Percentiles rank a stretch among this genome's conserved stretches.
These are phyloP conservation scores for Trifolium fragiferum DNA, from an alignment of 306 rosid species.

Conservation along the genomic window DNA sequence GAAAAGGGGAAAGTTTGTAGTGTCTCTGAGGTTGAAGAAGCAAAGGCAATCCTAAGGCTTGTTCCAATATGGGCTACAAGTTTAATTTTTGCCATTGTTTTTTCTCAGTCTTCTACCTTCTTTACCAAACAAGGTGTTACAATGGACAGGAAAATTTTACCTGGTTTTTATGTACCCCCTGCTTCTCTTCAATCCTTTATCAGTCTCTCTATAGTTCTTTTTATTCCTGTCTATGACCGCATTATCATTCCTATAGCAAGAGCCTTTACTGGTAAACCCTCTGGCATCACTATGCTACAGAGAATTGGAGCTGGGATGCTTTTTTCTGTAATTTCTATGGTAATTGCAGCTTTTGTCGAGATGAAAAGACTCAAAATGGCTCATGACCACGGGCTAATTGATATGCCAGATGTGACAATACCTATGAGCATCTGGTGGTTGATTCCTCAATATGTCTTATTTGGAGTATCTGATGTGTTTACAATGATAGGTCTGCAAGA, in stretches of 20 bases:
- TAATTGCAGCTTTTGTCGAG: conserved; percentile 66
- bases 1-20: conserved; percentile 43
- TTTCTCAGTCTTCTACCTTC: conserved; percentile 49
- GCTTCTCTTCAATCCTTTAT: conserved; percentile 68
- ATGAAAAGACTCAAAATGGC: conserved; percentile 62
- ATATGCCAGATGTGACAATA: conserved; percentile 56
- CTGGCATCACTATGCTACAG: conserved; percentile 6
- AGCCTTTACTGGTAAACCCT: conserved; percentile 56
- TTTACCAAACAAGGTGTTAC: conserved; percentile 56
- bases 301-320: conserved; percentile 8
- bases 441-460: conserved; percentile 63
- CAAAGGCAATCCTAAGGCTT: conserved; percentile 54
- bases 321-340: conserved; percentile 42
- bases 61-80: conserved; percentile 53
- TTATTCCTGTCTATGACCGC: conserved; percentile 61
- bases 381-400: conserved; percentile 54
- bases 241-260: conserved; percentile 61
- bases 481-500: conserved; percentile 82
- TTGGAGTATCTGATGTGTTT: conserved; percentile 62
- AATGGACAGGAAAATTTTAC: conserved; percentile 53
- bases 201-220: conserved; percentile 44
- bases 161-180: conserved; percentile 60
- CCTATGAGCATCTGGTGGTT: conserved; percentile 84
- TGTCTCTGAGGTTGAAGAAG: conserved; percentile 53
- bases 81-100: conserved; percentile 46